Base-by-base conservation (phyloP, 495 filamentous ascomycete genomes). In the Trichoderma parareesei region DNA sequence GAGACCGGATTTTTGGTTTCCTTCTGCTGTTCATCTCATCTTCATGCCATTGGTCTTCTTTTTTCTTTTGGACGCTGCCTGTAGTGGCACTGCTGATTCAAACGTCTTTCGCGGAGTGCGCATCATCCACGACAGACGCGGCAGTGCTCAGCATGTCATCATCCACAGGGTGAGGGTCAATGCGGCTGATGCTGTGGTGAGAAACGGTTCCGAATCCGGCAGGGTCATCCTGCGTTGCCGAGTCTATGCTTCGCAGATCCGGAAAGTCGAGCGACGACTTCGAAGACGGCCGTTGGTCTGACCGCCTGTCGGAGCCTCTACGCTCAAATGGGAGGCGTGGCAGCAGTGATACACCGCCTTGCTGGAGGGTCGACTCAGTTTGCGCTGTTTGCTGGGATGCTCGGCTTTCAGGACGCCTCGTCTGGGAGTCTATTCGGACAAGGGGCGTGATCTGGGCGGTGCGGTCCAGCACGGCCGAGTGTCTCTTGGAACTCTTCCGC, bases 131-230 rank as follows among this genome's bases (percentile, higher is more conserved):
- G 65, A 84, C 76, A 75, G 87, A 84, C 44, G 82, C 81, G 38
- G 81, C 70, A 49, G 73, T 78, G 20, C 76, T 79, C 13, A 81
- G 66, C 38, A 79, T 71, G 57, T 79, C 74, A 46, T 70, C 65
- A 38, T 79, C 75, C 20, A 69, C 55, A 4, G 18, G 64, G 8
- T 53, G 57, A 77, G 81, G 80, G 53, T 86, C 82, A n/a, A 85
- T 79, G 40, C 77, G 76, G 67, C 75, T 84, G 41, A 84, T 81
- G 66, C 80, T 85, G 65, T 90, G 86, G 38, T 90, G 87, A 43
- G 88, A 78, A n/a, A 93, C 90, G 68, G 86, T 87, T 1, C 90
- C 90, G 69, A 65, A 40, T 3, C 44, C 20, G 63, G 87, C 85
- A 40, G 84, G 81, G 46, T 78, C 70, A 57, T 55, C 18, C 67